Conservation (phyloP, 257 asterid genomes). For the Solanum ossicruentum region DNA sequence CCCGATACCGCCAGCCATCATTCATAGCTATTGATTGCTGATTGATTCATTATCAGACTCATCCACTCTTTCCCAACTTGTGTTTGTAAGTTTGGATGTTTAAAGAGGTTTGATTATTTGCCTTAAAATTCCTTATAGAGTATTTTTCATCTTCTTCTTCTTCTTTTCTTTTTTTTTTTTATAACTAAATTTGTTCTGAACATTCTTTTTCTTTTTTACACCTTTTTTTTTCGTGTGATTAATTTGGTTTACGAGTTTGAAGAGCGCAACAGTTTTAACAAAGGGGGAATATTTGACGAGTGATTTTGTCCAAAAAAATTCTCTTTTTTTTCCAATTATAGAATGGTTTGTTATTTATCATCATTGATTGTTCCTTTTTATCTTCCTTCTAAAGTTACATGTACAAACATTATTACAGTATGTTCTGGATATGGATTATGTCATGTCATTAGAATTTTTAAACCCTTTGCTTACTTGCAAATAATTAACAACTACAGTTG, state of each 20-base stretch:
- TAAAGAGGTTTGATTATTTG: slow-evolving; percentile 24
- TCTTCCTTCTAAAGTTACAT: neutral
- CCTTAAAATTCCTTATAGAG: slow-evolving; percentile 9
- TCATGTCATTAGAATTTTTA: neutral
- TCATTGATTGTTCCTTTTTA: neutral
- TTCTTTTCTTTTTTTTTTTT: neutral
- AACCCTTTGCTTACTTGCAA: neutral
- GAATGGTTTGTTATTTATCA: neutral
- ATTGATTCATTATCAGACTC: neutral
- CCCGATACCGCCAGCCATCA: slow-evolving; percentile 62
- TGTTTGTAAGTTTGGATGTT: slow-evolving; percentile 28
- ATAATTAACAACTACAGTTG: neutral
- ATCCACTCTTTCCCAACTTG: slow-evolving; percentile 7
- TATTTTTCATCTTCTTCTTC: neutral
- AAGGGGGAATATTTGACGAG: slow-evolving; percentile 5
- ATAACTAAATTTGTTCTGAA: neutral
- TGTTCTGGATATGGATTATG: neutral
- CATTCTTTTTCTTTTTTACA: slow-evolving; percentile 10
- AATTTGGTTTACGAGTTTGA: slow-evolving; percentile 16
- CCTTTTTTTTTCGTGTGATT: slow-evolving; percentile 30
- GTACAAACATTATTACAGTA: neutral
- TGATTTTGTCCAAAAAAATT: slow-evolving; percentile 5
- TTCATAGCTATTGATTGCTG: slow-evolving; percentile 25
- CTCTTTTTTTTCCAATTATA: neutral
- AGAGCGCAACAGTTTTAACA: slow-evolving; percentile 15